A percentile compares a stretch with the other conserved stretches of the same genome.
Evolutionary conservation across 2,329 filamentous ascomycete genomes (phyloP).

Genomic region (Alternaria tenuissima): DNA sequence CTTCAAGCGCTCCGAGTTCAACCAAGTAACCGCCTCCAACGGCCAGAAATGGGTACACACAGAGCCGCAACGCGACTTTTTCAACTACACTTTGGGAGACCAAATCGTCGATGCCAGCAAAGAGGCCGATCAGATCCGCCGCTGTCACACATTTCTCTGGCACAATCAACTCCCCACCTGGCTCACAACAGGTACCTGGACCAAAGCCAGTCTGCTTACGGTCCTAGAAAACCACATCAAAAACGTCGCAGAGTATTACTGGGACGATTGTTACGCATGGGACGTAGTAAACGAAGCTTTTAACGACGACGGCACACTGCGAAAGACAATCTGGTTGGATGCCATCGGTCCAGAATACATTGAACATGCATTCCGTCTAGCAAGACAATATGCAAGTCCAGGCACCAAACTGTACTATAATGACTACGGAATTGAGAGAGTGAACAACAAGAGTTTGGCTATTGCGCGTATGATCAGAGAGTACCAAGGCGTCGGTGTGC

Average conservation of each 20-base stretch:
- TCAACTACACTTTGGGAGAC: constrained; percentile 67
- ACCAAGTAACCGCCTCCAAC: constrained; percentile 71
- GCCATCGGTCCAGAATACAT: constrained; percentile 66
- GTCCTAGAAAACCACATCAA: constrained; percentile 69
- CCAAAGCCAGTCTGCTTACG: constrained; percentile 63
- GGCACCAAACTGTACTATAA: constrained; percentile 69
- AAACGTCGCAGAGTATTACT: constrained; percentile 65
- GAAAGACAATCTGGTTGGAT: constrained; percentile 63
- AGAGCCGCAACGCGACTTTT: constrained; percentile 65
- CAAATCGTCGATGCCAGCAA: constrained; percentile 53
- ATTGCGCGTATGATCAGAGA: constrained; percentile 41
- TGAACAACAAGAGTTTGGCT: constrained; percentile 57
- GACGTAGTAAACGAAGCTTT: constrained; percentile 73
- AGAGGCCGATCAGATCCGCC: constrained; percentile 57
- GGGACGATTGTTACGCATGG: constrained; percentile 69
- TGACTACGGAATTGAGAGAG: constrained; percentile 69
- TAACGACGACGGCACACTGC: constrained; percentile 64
- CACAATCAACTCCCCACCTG: constrained; percentile 63
- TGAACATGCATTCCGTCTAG: constrained; percentile 63
- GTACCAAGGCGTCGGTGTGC: constrained; percentile 50
- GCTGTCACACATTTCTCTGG: constrained; percentile 70
- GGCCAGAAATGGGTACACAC: constrained; percentile 70
- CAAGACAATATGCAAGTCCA: constrained; percentile 63
- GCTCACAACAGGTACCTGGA: constrained; percentile 64
- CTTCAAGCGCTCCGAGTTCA: constrained; percentile 66